Percentiles rank a stretch among this genome's conserved stretches.
These are phyloP conservation scores for Metschnikowia lochheadii DNA, from an alignment of 805 yeast genomes.

Conservation along the genomic window DNA sequence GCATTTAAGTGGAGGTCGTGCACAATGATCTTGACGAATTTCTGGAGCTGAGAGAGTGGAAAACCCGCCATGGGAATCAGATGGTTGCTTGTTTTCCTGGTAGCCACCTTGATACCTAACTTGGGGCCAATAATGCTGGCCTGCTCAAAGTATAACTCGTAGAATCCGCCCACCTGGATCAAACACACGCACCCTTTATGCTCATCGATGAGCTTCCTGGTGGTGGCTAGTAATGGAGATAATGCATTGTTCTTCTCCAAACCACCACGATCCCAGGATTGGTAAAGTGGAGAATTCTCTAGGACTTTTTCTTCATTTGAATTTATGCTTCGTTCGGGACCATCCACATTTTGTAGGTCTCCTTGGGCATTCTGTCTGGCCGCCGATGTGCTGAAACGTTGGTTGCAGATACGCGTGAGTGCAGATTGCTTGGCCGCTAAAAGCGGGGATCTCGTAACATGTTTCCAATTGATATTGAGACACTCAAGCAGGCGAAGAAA, in stretches of 20 bases:
- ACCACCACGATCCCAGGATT: slow-evolving; percentile 40
- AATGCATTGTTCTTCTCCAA: slow-evolving; percentile 26
- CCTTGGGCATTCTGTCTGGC: neutral
- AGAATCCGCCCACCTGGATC: slow-evolving; percentile 84
- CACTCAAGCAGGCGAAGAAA: neutral
- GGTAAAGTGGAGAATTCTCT: neutral
- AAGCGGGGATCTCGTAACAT: neutral
- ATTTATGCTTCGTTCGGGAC: neutral
- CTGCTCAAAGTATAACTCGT: slow-evolving; percentile 84
- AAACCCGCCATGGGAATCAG: slow-evolving; percentile 85
- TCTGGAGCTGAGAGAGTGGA: slow-evolving; percentile 65
- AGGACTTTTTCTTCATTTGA: too few relatives aligned
- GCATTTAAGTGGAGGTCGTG: slow-evolving; percentile 67
- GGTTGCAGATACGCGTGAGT: neutral
- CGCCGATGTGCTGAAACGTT: neutral
- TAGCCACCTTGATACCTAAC: slow-evolving; percentile 69
- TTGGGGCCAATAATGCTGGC: slow-evolving; percentile 70
- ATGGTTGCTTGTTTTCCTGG: slow-evolving; percentile 41
- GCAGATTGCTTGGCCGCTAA: neutral
- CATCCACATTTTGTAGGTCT: neutral
- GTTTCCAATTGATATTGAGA: neutral
- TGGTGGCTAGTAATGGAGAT: slow-evolving; percentile 34
- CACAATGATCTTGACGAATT: slow-evolving; percentile 71
- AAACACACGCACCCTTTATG: slow-evolving; percentile 40
- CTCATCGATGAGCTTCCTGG: slow-evolving; percentile 28